Conservation (phyloP, 202 grass and related monocot species). For the Brachypodium distachyon region DNA sequence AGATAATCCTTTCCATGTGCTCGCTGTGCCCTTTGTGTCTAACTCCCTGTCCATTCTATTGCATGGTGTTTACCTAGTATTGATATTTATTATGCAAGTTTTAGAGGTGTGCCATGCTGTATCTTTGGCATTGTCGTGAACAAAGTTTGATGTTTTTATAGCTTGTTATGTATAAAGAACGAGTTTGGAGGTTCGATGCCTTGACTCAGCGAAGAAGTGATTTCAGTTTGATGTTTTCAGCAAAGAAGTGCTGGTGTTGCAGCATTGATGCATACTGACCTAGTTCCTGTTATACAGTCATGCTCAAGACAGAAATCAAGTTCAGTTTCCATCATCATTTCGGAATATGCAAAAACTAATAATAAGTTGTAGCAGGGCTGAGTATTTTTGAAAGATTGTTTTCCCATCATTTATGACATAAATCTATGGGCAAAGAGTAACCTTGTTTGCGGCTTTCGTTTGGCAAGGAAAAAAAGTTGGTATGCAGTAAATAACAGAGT, state of each 20-base stretch:
- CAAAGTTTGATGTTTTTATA: not conserved
- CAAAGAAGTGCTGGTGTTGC: slow-evolving; percentile 92
- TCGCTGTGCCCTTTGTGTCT: not conserved
- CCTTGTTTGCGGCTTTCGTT: not conserved
- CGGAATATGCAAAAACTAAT: not conserved
- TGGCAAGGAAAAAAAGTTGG: not conserved
- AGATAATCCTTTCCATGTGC: not conserved
- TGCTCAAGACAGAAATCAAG: not conserved
- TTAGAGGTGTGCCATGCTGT: not conserved
- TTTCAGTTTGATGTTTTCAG: too few relatives aligned
- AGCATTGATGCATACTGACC: slow-evolving; percentile 97
- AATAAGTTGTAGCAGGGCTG: not conserved
- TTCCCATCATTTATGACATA: not conserved
- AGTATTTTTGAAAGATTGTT: not conserved
- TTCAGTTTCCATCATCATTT: not conserved
- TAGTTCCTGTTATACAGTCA: slow-evolving; percentile 58
- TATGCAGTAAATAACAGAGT: slow-evolving; percentile 1
- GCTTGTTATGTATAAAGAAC: not conserved
- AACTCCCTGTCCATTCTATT: slow-evolving; percentile 6
- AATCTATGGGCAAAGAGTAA: not conserved
- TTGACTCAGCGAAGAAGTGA: too few relatives aligned
- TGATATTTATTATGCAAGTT: not conserved
- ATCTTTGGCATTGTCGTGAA: not conserved
- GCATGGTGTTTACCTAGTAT: not conserved
- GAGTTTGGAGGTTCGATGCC: too few relatives aligned